phyloP scores from a whole-genome alignment of 768 basidiomycete genomes.

The Suillus subaureus region DNA sequence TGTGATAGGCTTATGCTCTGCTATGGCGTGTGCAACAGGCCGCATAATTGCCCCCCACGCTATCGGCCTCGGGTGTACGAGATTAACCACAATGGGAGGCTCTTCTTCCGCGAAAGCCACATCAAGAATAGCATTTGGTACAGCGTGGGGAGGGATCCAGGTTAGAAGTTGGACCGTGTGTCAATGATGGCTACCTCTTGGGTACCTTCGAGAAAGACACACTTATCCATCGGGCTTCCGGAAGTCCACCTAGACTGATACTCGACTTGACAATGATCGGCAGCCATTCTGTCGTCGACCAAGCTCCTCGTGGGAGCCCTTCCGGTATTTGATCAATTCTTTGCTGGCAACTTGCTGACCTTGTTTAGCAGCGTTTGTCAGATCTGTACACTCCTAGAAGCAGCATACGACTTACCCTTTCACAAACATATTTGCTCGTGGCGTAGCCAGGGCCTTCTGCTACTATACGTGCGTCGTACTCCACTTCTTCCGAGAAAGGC shows the following conservation, averaged over 20 bases:
- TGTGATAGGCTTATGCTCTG: conserved; percentile 14
- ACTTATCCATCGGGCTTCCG: conserved; percentile 33
- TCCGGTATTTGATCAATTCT: conserved; percentile 42
- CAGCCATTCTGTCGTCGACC: conserved; percentile 40
- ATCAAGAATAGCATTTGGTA: conserved; percentile 30
- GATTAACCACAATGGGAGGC: conserved; percentile 27
- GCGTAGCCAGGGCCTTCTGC: conserved; percentile 40
- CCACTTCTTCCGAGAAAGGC: conserved; percentile 35
- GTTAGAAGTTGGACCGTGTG: conserved; percentile 19
- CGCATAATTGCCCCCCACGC: conserved; percentile 27
- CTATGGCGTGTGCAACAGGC: conserved; percentile 22
- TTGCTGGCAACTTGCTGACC: conserved; percentile 36
- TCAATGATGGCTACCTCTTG: neutral
- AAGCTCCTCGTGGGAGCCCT: conserved; percentile 35
- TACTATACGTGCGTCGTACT: conserved; percentile 28
- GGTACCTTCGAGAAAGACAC: neutral
- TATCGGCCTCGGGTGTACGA: conserved; percentile 38
- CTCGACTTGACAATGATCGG: conserved; percentile 40
- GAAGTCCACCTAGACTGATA: conserved; percentile 31
- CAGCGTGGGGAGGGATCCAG: conserved; percentile 34
- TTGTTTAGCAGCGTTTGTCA: conserved; percentile 5
- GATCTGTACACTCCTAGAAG: conserved; percentile 8
- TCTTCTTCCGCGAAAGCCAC: conserved; percentile 26
- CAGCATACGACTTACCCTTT: conserved; percentile 19
- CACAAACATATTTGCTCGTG: conserved; percentile 33